These are phyloP conservation scores for Tolypocladium capitatum DNA, from an alignment of 2,329 filamentous ascomycete genomes.

Conservation along the genomic window DNA sequence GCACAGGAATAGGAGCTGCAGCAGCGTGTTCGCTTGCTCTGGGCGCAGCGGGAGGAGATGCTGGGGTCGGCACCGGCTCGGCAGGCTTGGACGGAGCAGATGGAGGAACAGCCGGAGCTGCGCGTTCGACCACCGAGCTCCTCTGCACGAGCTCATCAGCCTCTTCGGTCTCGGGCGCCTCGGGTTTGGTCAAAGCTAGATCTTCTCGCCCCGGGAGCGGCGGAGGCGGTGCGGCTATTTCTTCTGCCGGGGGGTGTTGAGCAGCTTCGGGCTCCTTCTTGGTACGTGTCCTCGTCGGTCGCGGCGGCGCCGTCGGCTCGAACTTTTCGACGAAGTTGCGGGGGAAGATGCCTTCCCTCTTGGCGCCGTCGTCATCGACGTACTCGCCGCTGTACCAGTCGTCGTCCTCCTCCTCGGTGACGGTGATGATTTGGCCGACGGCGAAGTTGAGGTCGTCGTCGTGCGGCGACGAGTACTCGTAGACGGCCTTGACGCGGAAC, in stretches of 20 bases:
- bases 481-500: conserved; percentile 93
- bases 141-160: conserved; percentile 14
- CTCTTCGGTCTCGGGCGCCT: conserved; percentile 23
- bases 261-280: conserved; percentile 40
- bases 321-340: conserved; percentile 96
- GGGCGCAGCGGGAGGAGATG: conserved; percentile 13
- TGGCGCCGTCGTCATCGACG: conserved; percentile 57
- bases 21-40: conserved; percentile 28
- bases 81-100: conserved; percentile 17
- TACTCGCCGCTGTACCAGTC: conserved; percentile 95
- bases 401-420: conserved; percentile 80
- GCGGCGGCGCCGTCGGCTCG: conserved; percentile 79
- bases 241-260: conserved; percentile 22
- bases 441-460: conserved; percentile 89
- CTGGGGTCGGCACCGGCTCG: conserved; percentile 10
- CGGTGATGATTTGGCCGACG: conserved; percentile 79
- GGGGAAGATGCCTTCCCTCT: conserved; percentile 79
- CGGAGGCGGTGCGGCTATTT: conserved; percentile 20
- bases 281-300: conserved; percentile 60
- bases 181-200: conserved; percentile 13
- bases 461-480: conserved; percentile 84
- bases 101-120: conserved; percentile 16
- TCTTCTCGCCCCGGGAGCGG: conserved; percentile 17
- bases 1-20: conserved; percentile 9
- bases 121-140: conserved; percentile 20